Base-by-base conservation (phyloP, 306 rosid genomes). In the Clitoria ternatea region DNA sequence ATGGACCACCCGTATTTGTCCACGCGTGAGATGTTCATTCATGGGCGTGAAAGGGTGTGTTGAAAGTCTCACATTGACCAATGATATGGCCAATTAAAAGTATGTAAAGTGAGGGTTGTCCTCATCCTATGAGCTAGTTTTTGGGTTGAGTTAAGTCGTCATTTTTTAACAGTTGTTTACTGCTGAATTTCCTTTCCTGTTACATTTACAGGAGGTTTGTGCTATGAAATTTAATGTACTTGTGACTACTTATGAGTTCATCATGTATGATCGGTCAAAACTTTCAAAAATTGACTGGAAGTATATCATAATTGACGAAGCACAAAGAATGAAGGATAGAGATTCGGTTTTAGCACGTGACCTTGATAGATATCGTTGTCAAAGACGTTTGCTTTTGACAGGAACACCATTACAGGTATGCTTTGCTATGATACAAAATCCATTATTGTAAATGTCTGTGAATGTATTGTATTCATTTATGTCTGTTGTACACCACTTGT, bases 351-450 rank as follows among this genome's bases (percentile, higher is more conserved):
- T 95, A 48, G 97, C 99, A 1, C 99, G 99, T 35, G 99, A 95
- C 75, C 99, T 95, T 83, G 99, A 95, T 75, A 85, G 97, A 78
- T 95, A 91, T 66, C 96, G 96, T 60, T 95, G 99, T 82, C 99
- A 87, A 73, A 85, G 99, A 76, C 97, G 99, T 66, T 79, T 95
- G 64, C 99, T 95, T 73, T 85, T 95, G 81, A 95, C 99, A 24
- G 99, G 99, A 78, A 95, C 99, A n/a, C 99, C 99, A 2, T 85
- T 95, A 70, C 99, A 95, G 99, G 99, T 95, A 20, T 50, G 72
- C 12, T 68, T 15, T 77, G 14, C 59, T 54, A 30, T 59, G 42
- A 26, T 42, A 7, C 59, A 13, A 30, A 10, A 43, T 60, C 63
- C 65, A 23, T 61, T 61, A 53, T 67, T 65, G 68, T 62, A 17